phyloP scores from a whole-genome alignment of 2,329 filamentous ascomycete species.

The Ploettnerulaceae sp. region DNA sequence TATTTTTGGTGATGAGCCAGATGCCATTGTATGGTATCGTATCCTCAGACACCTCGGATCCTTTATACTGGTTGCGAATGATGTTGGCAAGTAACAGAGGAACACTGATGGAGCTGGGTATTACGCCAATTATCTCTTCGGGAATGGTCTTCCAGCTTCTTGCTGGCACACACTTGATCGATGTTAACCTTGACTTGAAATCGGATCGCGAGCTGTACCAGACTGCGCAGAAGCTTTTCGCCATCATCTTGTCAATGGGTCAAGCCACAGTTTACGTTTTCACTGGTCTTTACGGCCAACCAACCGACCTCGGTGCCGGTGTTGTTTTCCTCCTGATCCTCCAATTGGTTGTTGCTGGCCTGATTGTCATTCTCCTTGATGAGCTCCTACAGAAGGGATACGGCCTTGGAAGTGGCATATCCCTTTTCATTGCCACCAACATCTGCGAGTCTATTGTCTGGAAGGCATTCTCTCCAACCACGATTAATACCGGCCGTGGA shows the following conservation, averaged over 20 bases:
- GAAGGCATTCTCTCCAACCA: constrained; percentile 99
- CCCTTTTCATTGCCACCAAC: constrained; percentile 99
- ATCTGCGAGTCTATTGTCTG: constrained; percentile 99
- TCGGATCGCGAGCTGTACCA: constrained; percentile 99
- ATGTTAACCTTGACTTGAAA: constrained; percentile 99
- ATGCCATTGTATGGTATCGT: constrained; percentile 99
- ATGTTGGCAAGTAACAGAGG: constrained; percentile 99
- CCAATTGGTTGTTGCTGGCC: constrained; percentile 92
- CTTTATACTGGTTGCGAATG: constrained; percentile 99
- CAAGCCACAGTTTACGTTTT: constrained; percentile 98
- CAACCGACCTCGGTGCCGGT: constrained; percentile 92
- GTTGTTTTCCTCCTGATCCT: constrained; percentile 98
- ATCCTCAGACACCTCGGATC: constrained; percentile 96
- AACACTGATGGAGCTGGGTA: constrained; percentile 93
- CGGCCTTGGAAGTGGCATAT: constrained; percentile 96
- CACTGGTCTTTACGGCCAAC: constrained; percentile 94
- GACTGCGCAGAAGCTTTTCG: constrained; percentile 98
- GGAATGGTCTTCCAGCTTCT: constrained; percentile 99
- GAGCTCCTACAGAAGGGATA: constrained; percentile 99
- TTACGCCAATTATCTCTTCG: constrained; percentile 98
- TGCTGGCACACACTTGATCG: constrained; percentile 98
- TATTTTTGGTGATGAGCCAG: constrained; percentile 99
- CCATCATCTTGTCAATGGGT: constrained; percentile 95
- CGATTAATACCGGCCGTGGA: constrained; percentile 98
- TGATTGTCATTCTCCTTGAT: constrained; percentile 98